Conservation (phyloP, 306 rosid species). For the Quercus ilex region DNA sequence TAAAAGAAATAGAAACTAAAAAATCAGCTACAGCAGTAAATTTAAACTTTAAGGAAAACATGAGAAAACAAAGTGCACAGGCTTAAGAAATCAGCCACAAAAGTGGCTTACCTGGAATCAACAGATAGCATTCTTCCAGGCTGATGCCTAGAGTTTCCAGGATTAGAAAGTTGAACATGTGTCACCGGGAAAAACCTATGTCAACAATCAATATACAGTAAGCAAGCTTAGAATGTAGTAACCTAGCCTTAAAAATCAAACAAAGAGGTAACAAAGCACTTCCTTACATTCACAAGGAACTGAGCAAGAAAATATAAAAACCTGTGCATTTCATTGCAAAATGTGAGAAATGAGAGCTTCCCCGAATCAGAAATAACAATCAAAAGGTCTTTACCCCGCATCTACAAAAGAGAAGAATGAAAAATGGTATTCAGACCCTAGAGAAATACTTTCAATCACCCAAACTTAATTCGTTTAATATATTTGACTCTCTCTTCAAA, state of each 20-base stretch:
- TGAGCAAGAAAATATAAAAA: constrained; percentile 20
- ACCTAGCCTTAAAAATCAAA: neutral
- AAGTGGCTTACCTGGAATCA: constrained; percentile 65
- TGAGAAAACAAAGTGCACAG: neutral
- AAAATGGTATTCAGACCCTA: constrained; percentile 12
- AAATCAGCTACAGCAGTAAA: too few species aligned
- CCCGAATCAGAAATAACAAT: constrained; percentile 92
- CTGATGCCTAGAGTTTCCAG: constrained; percentile 72
- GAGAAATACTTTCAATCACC: neutral
- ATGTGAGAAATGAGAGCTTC: constrained; percentile 84
- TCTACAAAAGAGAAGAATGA: constrained; percentile 34
- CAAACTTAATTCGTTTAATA: constrained; percentile 9
- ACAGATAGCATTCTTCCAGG: constrained; percentile 82
- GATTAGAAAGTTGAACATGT: constrained; percentile 72
- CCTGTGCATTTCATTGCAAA: constrained; percentile 98
- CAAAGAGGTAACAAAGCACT: neutral
- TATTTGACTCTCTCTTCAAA: neutral
- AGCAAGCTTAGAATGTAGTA: constrained; percentile 11
- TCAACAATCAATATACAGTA: constrained; percentile 14
- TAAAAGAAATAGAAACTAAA: too few species aligned
- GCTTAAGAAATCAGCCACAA: constrained; percentile 17
- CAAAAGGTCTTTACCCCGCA: constrained; percentile 78
- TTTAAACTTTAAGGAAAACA: neutral
- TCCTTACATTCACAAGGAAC: neutral
- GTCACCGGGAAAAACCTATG: constrained; percentile 73